Conservation (phyloP, 2,329 filamentous ascomycete species). For the Aspergillus candidus region DNA sequence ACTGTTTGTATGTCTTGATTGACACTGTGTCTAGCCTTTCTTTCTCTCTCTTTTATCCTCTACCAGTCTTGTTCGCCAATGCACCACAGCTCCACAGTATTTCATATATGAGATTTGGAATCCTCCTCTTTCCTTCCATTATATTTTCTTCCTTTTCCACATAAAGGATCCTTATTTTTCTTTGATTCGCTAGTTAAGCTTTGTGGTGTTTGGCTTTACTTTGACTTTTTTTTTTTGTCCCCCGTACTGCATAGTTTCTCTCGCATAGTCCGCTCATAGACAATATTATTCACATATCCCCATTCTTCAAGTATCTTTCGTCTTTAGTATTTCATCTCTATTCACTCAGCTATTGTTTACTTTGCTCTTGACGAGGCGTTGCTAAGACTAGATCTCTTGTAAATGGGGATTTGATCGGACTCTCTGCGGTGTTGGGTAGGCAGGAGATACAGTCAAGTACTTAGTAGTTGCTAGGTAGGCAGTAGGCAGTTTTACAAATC, state of each 20-base stretch:
- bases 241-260: constrained; percentile 10
- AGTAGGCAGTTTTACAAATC: background rate
- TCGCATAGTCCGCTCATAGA: constrained; percentile 4
- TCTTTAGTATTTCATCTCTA: constrained; percentile 1
- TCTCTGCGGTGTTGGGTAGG: background rate
- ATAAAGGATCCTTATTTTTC: constrained; percentile 3
- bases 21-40: background rate
- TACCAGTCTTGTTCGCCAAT: background rate
- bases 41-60: constrained; percentile 8
- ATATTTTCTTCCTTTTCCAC: constrained; percentile 13
- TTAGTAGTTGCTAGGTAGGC: background rate
- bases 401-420: too few species aligned
- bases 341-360: too few species aligned
- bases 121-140: too few species aligned
- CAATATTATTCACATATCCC: constrained; percentile 5
- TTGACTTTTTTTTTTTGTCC: constrained; percentile 4
- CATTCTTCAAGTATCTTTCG: background rate
- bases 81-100: background rate
- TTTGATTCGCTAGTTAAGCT: background rate
- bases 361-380: too few species aligned
- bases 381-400: background rate
- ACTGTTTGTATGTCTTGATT: background rate
- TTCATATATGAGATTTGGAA: too few species aligned
- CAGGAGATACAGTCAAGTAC: too few species aligned
- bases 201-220: too few species aligned